These are phyloP conservation scores for Zygoascus sp. DNA, from an alignment of 1,139 yeast species.

Conservation along the genomic window DNA sequence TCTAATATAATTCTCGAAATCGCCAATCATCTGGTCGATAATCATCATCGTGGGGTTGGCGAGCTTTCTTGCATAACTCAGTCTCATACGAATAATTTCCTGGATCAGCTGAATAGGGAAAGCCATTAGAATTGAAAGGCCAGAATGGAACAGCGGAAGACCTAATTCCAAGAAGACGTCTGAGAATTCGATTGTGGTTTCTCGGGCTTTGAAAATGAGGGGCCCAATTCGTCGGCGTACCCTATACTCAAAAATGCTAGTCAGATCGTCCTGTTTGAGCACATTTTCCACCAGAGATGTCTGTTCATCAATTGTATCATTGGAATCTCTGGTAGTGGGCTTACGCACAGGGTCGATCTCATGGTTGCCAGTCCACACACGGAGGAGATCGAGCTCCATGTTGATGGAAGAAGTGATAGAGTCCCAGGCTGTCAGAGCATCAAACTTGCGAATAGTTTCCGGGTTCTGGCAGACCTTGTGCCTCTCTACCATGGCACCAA, in stretches of 20 bases:
- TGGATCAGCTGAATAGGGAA: conserved; percentile 80
- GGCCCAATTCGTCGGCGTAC: conserved; percentile 60
- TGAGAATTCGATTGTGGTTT: conserved; percentile 60
- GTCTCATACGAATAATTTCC: conserved; percentile 71
- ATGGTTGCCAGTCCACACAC: conserved; percentile 75
- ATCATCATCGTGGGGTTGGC: conserved; percentile 90
- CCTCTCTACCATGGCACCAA: conserved; percentile 71
- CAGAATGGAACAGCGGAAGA: conserved; percentile 69
- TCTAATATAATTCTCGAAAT: conserved; percentile 70
- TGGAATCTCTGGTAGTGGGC: conserved; percentile 16
- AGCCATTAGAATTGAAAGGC: conserved; percentile 59
- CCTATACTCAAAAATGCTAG: conserved; percentile 53
- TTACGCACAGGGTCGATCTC: conserved; percentile 56
- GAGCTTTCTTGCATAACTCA: conserved; percentile 72
- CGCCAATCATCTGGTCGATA: conserved; percentile 91
- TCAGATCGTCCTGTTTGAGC: conserved; percentile 80
- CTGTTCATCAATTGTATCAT: conserved; percentile 25
- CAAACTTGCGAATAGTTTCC: conserved; percentile 62
- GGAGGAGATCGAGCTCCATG: conserved; percentile 52
- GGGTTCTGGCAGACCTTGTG: conserved; percentile 66
- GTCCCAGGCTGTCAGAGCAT: conserved; percentile 81
- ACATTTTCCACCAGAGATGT: conserved; percentile 74
- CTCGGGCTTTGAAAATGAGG: conserved; percentile 74
- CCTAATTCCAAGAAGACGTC: conserved; percentile 63
- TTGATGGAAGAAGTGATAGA: conserved; percentile 68